Conservation (phyloP, 164 flowering plant genomes). For the Cinnamomum chago region DNA sequence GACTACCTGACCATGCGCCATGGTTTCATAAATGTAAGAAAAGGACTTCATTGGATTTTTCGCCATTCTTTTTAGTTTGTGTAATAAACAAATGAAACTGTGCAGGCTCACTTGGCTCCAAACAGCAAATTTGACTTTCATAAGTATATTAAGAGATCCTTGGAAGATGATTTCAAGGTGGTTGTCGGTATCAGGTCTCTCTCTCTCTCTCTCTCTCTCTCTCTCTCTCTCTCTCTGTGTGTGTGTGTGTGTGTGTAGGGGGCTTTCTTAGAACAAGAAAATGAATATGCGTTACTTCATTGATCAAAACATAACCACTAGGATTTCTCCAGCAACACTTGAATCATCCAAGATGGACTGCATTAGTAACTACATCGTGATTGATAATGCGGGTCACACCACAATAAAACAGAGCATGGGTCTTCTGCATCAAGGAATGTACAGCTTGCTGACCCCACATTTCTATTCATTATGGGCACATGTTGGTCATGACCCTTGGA, state of each 20-base stretch:
- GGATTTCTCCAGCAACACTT: too few relatives aligned
- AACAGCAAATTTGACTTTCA: constrained; percentile 68
- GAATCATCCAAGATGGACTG: too few relatives aligned
- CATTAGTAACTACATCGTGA: too few relatives aligned
- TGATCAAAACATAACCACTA: not conserved
- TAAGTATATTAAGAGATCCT: constrained; percentile 68
- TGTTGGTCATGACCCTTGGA: too few relatives aligned
- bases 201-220: constrained; percentile 7
- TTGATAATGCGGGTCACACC: too few relatives aligned
- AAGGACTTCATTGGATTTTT: not conserved
- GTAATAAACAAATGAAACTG: not conserved
- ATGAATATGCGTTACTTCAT: not conserved
- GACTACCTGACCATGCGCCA: constrained; percentile 68
- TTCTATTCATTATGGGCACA: too few relatives aligned
- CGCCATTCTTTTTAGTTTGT: not conserved
- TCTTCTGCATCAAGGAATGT: too few relatives aligned
- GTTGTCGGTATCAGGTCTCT: constrained; percentile 65
- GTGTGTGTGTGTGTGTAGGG: too few relatives aligned
- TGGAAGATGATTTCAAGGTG: constrained; percentile 76
- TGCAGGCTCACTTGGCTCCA: constrained; percentile 69
- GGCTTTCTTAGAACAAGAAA: not conserved
- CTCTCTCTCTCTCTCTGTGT: too few relatives aligned
- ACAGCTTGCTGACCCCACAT: too few relatives aligned
- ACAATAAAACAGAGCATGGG: too few relatives aligned
- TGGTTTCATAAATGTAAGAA: constrained; percentile 63